phyloP scores from a whole-genome alignment of 1,284 basidiomycete genomes.

The Sanghuangporus weigelae region DNA sequence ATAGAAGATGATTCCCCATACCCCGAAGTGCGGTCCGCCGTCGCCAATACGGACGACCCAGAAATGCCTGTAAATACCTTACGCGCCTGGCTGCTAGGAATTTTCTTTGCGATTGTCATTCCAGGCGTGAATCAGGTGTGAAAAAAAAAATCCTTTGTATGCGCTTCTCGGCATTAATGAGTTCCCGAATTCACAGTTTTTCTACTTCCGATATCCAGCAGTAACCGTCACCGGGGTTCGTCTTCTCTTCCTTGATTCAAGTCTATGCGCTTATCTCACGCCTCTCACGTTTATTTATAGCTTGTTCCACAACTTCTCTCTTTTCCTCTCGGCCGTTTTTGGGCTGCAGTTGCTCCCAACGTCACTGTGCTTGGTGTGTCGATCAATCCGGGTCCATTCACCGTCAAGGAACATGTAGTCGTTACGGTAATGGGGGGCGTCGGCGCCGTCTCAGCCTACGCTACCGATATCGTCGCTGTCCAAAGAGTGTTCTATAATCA shows the following conservation, averaged over 20 bases:
- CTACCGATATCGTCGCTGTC: conserved; percentile 38
- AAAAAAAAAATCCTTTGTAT: conserved; percentile 17
- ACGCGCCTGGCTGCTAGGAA: conserved; percentile 56
- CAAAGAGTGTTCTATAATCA: conserved; percentile 31
- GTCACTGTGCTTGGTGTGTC: conserved; percentile 37
- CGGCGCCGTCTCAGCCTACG: conserved; percentile 21
- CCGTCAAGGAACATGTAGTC: conserved; percentile 39
- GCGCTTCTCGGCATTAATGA: conserved; percentile 22
- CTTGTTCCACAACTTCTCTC: conserved; percentile 43
- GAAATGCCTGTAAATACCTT: conserved; percentile 40
- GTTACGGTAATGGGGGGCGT: conserved; percentile 23
- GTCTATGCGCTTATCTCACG: neutral
- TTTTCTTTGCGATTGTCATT: conserved; percentile 53
- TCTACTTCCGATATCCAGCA: conserved; percentile 62
- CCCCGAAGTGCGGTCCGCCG: conserved; percentile 40
- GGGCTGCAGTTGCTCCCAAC: conserved; percentile 35
- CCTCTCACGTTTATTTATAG: neutral
- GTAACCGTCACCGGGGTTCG: conserved; percentile 34
- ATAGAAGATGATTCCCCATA: conserved; percentile 44
- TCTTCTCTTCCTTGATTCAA: conserved; percentile 2
- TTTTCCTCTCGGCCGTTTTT: conserved; percentile 41
- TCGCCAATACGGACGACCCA: conserved; percentile 35
- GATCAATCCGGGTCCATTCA: conserved; percentile 45
- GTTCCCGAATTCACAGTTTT: conserved; percentile 53
- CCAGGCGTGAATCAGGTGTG: conserved; percentile 49